A percentile compares a stretch with the other conserved stretches of the same genome.
Evolutionary conservation across 2,329 filamentous ascomycete species (phyloP).

Genomic region (Pyrenophora teres): DNA sequence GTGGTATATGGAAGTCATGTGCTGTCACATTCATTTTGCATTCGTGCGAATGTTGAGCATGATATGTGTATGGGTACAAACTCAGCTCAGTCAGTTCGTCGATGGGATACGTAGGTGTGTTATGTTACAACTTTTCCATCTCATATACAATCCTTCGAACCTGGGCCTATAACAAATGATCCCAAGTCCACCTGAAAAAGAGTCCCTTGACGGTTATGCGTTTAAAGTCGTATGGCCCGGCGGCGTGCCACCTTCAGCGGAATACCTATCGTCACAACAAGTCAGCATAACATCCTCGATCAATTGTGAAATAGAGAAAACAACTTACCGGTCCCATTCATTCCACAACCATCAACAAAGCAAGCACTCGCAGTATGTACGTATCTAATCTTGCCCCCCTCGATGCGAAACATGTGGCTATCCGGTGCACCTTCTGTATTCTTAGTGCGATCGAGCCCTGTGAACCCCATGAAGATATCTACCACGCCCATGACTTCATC

Average conservation of each 20-base stretch:
- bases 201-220: no score
- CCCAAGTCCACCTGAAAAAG: no score
- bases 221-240: background rate
- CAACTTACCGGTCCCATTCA: conserved; percentile 17
- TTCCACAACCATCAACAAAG: conserved; percentile 31
- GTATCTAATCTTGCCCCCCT: conserved; percentile 29
- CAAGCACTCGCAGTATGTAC: conserved; percentile 31
- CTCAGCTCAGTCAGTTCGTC: no score
- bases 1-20: no score
- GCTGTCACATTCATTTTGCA: no score
- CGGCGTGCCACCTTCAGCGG: background rate
- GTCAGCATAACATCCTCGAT: no score
- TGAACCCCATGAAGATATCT: conserved; percentile 32
- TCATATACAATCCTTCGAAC: no score
- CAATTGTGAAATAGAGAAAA: background rate
- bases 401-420: conserved; percentile 33
- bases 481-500: conserved; percentile 33
- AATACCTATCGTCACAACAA: background rate
- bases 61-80: no score
- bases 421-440: conserved; percentile 27
- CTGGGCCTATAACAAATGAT: no score
- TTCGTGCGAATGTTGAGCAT: no score
- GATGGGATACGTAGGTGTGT: no score
- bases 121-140: no score
- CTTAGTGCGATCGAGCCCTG: conserved; percentile 30